phyloP scores from a whole-genome alignment of 225 moss, liverwort and hornwort species.

The Bryum argenteum region DNA sequence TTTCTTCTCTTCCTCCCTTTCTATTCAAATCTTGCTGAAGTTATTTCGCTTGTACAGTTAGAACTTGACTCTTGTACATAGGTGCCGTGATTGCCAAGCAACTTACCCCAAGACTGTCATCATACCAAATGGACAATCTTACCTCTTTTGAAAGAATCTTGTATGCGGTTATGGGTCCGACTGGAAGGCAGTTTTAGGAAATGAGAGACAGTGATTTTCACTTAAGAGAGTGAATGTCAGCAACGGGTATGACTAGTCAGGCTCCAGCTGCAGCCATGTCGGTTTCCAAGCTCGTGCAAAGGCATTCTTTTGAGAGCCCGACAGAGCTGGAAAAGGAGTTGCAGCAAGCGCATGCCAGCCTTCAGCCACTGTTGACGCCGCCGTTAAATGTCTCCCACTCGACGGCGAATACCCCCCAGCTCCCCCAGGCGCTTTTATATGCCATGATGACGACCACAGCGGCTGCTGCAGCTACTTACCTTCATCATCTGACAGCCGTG shows the following conservation, averaged over 20 bases:
- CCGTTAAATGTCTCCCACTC: constrained; percentile 79
- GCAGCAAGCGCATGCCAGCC: constrained; percentile 62
- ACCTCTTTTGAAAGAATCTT: background rate
- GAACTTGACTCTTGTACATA: background rate
- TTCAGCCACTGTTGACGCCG: constrained; percentile 72
- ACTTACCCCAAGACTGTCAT: too few relatives aligned
- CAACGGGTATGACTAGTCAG: constrained; percentile 49
- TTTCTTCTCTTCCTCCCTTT: background rate
- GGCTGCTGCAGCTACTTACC: constrained; percentile 73
- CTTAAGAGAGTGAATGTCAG: constrained; percentile 17
- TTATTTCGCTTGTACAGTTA: background rate
- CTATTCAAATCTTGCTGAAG: background rate
- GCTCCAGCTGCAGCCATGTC: constrained; percentile 56
- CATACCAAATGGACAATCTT: too few relatives aligned
- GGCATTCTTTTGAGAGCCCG: constrained; percentile 59
- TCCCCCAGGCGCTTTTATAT: constrained; percentile 84
- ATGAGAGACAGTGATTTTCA: constrained; percentile 17
- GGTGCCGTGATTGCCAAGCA: background rate
- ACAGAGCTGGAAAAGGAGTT: constrained; percentile 80
- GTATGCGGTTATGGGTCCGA: background rate
- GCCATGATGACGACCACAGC: constrained; percentile 70
- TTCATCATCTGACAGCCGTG: constrained; percentile 83
- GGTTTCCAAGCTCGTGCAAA: constrained; percentile 71
- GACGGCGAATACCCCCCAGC: constrained; percentile 64
- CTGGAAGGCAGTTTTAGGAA: background rate